Evolutionary conservation across 225 moss, liverwort and hornwort species (phyloP), one percentile per base, ranked within the genome.

Genomic region (Lunularia cruciata): DNA sequence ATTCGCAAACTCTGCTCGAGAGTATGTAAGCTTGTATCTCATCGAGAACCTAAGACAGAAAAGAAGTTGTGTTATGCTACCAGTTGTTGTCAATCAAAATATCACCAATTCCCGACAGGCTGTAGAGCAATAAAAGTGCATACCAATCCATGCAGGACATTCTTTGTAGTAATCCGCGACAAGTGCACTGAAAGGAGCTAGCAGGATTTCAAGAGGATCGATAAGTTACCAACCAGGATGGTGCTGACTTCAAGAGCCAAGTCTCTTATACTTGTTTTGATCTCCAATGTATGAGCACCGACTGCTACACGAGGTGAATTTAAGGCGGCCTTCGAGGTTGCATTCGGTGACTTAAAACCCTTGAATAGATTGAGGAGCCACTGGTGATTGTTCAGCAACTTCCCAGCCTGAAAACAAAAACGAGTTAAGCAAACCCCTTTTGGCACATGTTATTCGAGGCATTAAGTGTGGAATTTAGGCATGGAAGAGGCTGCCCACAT

Each of bases 11-110:
- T 74, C 89, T 86, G 75, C 82, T 89, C 15, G 90, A 74, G 60
- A 98, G 71, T 76, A 98, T 86, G 46, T 98, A 98, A 19, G 96
- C 77, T 77, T 98, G 96, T 53, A 93, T 83, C 70, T 98, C 96
- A 76, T 98, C 92, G 80, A 98, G 73, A 28, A 83, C 84, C 92
- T 92, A 52, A 5, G 52, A 0, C 16, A 35, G 13, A n/a, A n/a
- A n/a, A n/a, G n/a, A n/a, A n/a, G n/a, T n/a, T n/a, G n/a, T n/a
- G n/a, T n/a, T n/a, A n/a, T n/a, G n/a, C n/a, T n/a, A n/a, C n/a
- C n/a, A n/a, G n/a, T n/a, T n/a, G n/a, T n/a, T n/a, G n/a, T n/a
- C n/a, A n/a, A n/a, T n/a, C n/a, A n/a, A n/a, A n/a, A n/a, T n/a
- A n/a, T n/a, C n/a, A n/a, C n/a, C n/a, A n/a, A n/a, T n/a, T n/a